Conservation (phyloP, 345 rosid species). For the Citrus glauca region DNA sequence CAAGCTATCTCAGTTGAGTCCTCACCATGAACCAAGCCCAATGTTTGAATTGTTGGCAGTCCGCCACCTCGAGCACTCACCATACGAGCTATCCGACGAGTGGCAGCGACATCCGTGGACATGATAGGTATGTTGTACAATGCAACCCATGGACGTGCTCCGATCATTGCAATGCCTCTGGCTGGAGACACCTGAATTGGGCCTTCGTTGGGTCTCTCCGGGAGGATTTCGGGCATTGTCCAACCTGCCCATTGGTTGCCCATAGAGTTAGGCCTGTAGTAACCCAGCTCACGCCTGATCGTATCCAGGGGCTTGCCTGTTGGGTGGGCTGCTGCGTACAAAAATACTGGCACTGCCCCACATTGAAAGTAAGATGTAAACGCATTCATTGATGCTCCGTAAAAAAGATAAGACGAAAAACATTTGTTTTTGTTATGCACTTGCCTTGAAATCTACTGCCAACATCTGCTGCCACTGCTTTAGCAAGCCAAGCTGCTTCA, state of each 20-base stretch:
- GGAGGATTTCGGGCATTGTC: constrained; percentile 34
- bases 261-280: constrained; percentile 54
- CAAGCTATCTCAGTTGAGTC: constrained; percentile 53
- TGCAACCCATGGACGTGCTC: constrained; percentile 51
- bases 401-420: too few relatives aligned
- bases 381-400: not conserved
- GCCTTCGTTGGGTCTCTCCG: constrained; percentile 43
- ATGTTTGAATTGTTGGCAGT: constrained; percentile 55
- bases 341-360: constrained; percentile 51
- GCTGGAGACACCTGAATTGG: constrained; percentile 34
- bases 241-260: constrained; percentile 60
- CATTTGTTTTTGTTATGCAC: not conserved
- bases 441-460: constrained; percentile 49
- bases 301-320: constrained; percentile 50
- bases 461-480: constrained; percentile 51
- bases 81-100: constrained; percentile 45
- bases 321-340: constrained; percentile 60
- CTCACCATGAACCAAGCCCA: constrained; percentile 49
- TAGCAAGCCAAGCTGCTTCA: constrained; percentile 65
- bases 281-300: constrained; percentile 55
- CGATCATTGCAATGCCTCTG: constrained; percentile 47
- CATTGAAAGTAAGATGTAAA: not conserved
- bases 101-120: constrained; percentile 36
- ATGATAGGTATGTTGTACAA: constrained; percentile 48
- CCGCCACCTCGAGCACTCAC: constrained; percentile 71